These are phyloP conservation scores for Pleurotus pulmonarius DNA, from an alignment of 768 basidiomycete genomes.

Conservation along the genomic window DNA sequence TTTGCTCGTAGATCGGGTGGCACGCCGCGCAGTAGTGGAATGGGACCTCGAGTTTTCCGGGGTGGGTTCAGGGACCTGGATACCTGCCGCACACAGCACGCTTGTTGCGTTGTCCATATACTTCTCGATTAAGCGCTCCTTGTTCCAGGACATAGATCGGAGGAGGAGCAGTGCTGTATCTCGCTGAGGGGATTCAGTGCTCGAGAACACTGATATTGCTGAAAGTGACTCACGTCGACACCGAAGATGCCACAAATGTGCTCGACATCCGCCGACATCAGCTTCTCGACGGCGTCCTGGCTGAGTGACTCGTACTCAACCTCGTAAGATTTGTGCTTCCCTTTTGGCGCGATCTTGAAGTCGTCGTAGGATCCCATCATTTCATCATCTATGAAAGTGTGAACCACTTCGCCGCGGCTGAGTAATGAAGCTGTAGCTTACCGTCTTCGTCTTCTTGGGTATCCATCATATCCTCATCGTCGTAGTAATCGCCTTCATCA, in stretches of 20 bases:
- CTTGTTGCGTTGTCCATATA: constrained; percentile 89
- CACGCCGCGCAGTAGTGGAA: constrained; percentile 24
- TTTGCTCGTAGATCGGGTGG: constrained; percentile 34
- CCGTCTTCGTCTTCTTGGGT: constrained; percentile 51
- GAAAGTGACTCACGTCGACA: constrained; percentile 66
- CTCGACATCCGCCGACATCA: constrained; percentile 78
- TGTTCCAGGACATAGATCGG: constrained; percentile 89
- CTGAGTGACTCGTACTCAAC: constrained; percentile 79
- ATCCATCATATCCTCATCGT: constrained; percentile 67
- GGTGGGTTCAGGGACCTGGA: constrained; percentile 38
- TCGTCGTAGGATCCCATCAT: constrained; percentile 65
- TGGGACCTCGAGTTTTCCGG: constrained; percentile 23
- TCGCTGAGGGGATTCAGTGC: constrained; percentile 33
- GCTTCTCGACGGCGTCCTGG: constrained; percentile 68
- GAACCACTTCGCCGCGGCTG: constrained; percentile 6
- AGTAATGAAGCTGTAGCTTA: constrained; percentile 2
- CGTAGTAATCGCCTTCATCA: constrained; percentile 58
- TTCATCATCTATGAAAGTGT: constrained; percentile 46
- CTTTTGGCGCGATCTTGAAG: constrained; percentile 53
- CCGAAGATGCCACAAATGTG: constrained; percentile 86
- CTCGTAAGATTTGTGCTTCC: constrained; percentile 71
- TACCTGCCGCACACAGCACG: constrained; percentile 74
- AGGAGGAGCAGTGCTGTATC: constrained; percentile 75
- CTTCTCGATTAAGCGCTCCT: constrained; percentile 91
- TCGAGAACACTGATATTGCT: constrained; percentile 5